Evolutionary conservation across 208 protist genomes (phyloP).

Genomic region (Acanthamoeba triangularis): DNA sequence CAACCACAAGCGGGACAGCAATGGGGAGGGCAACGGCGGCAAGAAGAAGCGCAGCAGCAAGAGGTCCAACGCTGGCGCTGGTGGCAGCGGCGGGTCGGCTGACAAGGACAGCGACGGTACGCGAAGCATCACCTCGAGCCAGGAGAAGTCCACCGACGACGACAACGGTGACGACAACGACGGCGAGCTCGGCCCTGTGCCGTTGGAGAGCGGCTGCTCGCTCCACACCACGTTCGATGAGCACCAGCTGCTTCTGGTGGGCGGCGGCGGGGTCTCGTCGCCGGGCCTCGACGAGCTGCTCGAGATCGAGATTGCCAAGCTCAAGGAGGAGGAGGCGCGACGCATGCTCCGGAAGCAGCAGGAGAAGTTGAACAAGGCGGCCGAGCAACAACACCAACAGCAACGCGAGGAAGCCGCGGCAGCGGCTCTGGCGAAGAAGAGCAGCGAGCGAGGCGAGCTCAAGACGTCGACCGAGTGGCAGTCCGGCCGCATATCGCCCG

Average conservation of each 20-base stretch:
- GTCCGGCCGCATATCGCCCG: no score
- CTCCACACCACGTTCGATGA: background rate
- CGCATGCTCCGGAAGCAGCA: background rate
- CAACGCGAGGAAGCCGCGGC: no score
- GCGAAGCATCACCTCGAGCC: conserved; percentile 47
- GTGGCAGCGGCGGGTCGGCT: background rate
- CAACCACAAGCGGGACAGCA: background rate
- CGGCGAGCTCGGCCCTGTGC: background rate
- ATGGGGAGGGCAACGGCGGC: background rate
- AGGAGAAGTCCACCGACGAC: conserved; percentile 23
- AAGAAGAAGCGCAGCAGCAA: background rate
- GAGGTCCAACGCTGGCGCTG: background rate
- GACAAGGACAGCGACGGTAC: background rate
- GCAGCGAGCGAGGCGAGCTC: no score
- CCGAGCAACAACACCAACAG: background rate
- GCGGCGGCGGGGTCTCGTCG: background rate
- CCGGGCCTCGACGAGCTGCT: background rate
- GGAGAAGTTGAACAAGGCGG: background rate
- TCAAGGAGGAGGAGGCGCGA: background rate
- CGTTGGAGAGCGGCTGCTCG: background rate
- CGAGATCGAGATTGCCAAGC: background rate
- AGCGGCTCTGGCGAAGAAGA: no score
- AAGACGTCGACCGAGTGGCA: no score
- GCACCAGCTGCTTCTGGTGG: background rate
- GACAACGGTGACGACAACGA: background rate